Evolutionary conservation across 148 eudicot species (phyloP).

Genomic region (Rhododendron henanense): DNA sequence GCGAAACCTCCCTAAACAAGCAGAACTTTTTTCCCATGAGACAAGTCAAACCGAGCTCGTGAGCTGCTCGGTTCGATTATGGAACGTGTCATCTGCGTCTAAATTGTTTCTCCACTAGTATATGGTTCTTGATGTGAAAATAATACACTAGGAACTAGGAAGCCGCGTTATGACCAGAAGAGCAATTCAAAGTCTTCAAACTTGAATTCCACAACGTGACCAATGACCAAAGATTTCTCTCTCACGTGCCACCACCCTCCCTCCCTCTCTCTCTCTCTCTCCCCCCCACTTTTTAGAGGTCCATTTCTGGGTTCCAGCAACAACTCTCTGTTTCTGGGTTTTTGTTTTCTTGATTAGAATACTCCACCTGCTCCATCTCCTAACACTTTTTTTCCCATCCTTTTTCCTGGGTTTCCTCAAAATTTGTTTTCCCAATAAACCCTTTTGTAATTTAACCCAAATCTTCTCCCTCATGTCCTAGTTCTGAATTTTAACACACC

Average conservation of each 20-base stretch:
- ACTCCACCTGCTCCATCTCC: background rate
- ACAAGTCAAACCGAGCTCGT: accelerated
- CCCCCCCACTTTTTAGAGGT: background rate
- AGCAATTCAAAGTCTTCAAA: background rate
- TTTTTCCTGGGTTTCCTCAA: background rate
- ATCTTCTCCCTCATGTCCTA: background rate
- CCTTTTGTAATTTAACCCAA: background rate
- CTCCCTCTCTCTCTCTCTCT: background rate
- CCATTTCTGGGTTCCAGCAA: background rate
- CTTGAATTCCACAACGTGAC: background rate
- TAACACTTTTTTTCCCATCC: background rate
- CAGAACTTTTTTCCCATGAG: no score
- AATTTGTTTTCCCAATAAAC: background rate
- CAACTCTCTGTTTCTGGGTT: background rate
- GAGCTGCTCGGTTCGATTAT: background rate
- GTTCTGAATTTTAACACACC: background rate
- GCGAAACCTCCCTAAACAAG: accelerated
- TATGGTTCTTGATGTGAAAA: background rate
- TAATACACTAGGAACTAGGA: background rate
- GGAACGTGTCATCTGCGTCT: no score
- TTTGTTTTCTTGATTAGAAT: background rate
- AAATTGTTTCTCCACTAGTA: background rate
- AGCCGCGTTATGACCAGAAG: background rate
- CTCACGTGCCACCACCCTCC: background rate
- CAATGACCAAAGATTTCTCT: background rate